These are phyloP conservation scores for Pyrenochaeta sp. DNA, from an alignment of 2,329 filamentous ascomycete genomes.

Conservation along the genomic window DNA sequence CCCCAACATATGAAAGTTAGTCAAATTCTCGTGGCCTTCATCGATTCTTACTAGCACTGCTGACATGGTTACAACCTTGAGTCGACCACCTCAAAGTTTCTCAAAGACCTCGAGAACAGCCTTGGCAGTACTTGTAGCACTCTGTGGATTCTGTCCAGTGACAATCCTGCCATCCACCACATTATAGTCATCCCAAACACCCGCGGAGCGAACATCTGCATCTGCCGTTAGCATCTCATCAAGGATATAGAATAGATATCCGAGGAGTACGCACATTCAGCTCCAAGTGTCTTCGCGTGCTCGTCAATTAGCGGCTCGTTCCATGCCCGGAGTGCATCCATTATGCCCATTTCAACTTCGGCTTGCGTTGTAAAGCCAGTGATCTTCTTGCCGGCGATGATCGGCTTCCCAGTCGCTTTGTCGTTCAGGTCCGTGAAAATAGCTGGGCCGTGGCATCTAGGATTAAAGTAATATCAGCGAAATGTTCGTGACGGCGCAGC, in stretches of 20 bases:
- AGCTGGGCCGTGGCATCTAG: conserved; percentile 44
- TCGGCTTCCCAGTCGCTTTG: conserved; percentile 36
- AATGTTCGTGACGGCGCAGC: too few relatives aligned
- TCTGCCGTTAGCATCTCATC: background rate
- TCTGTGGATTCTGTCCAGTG: conserved; percentile 47
- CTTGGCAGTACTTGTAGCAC: conserved; percentile 44
- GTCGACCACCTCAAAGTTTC: background rate
- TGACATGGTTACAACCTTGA: background rate
- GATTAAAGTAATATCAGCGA: background rate
- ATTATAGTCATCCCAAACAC: conserved; percentile 40
- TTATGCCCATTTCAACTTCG: conserved; percentile 45
- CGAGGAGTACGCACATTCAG: conserved; percentile 45
- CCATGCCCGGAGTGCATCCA: conserved; percentile 42
- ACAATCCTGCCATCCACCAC: conserved; percentile 46
- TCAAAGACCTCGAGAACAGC: conserved; percentile 19
- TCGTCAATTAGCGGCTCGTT: conserved; percentile 40
- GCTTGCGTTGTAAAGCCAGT: conserved; percentile 51
- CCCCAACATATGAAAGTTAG: too few relatives aligned
- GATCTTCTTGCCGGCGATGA: conserved; percentile 45
- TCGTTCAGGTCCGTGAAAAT: conserved; percentile 49
- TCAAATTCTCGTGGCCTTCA: too few relatives aligned
- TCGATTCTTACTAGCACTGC: background rate
- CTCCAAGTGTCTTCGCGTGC: conserved; percentile 35
- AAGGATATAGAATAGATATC: conserved; percentile 4
- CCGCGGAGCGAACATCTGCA: conserved; percentile 27